Evolutionary conservation across 192 early-diverging fungal species (phyloP), one percentile per base, ranked within the genome.

Genomic region (Helicostylum pulchrum): DNA sequence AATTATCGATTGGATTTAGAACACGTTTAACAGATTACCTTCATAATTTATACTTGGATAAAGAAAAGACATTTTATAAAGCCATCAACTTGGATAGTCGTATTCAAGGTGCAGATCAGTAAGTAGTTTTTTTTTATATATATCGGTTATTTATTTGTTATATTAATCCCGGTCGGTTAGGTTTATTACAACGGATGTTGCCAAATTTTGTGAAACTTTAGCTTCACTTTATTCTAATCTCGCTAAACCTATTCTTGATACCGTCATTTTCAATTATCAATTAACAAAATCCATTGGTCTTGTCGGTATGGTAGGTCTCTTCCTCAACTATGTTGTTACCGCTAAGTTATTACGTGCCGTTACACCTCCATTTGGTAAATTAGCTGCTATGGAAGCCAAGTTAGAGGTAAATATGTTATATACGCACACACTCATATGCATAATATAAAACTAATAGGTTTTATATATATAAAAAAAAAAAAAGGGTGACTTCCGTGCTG

Each of bases 211-310:
- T 72, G 84, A 90, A 55, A 88, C 91, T 11, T 78, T 94, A 26
- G 80, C 93, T n/a, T 90, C 88, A 52, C 80, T 99, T 6, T 99
- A 99, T 80, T 94, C 92, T 46, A 96, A 97, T 74, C 76, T 96
- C 61, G 93, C 91, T 62, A 99, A 99, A 72, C 97, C 97, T 7
- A 77, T 94, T 52, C 78, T 99, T 42, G 97, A 99, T 75, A 92
- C 89, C 32, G 74, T 97, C 45, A 88, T 98, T 57, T 99, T 91
- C 84, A 97, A 96, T 79, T 84, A 87, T 65, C 92, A 95, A 72
- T 82, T 98, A 55, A 85, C 89, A n/a, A 82, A 87, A 32, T 91
- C 85, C 60, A 87, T 97, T 64, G 97, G 96, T 57, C 75, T 87
- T 46, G 87, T 89, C 46, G 88, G 91, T 42, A 81, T 94, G 71